Evolutionary conservation across 352 stramenopile genomes (phyloP), one percentile per base, ranked within the genome.

Genomic region (Salisapilia sapeloensis): DNA sequence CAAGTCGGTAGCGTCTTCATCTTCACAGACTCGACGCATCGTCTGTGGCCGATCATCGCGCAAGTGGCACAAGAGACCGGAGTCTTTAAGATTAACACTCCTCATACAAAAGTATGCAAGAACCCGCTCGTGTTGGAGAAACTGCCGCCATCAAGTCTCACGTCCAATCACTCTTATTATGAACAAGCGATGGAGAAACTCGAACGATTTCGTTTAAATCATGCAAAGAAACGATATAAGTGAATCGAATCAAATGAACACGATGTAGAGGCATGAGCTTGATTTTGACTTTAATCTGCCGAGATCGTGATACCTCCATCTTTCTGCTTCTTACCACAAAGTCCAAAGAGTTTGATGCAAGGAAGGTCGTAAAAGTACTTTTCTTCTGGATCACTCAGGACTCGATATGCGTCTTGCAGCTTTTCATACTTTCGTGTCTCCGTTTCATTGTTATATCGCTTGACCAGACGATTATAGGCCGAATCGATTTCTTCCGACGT

Each of bases 331-430:
- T 87, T 87, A 24, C 72, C 72, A 24, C 72, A 87, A 4, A 87
- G 42, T 0, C 72, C 69, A 38, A 87, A 87, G 29, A 87, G 46
- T 50, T 87, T 87, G 36, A 87, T 44, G 35, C 72, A 87, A 9
- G 72, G 72, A 38, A 87, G 44, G 33, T 87, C 69, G 56, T 87
- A 87, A 35, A 59, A 87, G 44, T 83, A 80, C 39, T 87, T 87
- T 23, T 85, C 71, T 33, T 83, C 72, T 0, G 66, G 59, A 38
- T 87, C 67, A 30, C 64, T 83, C 25, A 85, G 53, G 15, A 65
- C 72, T 13, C 52, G 52, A 56, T 87, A 87, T 9, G 72, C 72
- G 25, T 83, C 69, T 13, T 61, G 54, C 11, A 87, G 59, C 29
- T 85, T 87, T 23, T 80, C 72, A 37, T 85, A 87, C 38, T 87